Base-by-base conservation (phyloP, 1,284 basidiomycete species). In the Veloboletus limbatus region DNA sequence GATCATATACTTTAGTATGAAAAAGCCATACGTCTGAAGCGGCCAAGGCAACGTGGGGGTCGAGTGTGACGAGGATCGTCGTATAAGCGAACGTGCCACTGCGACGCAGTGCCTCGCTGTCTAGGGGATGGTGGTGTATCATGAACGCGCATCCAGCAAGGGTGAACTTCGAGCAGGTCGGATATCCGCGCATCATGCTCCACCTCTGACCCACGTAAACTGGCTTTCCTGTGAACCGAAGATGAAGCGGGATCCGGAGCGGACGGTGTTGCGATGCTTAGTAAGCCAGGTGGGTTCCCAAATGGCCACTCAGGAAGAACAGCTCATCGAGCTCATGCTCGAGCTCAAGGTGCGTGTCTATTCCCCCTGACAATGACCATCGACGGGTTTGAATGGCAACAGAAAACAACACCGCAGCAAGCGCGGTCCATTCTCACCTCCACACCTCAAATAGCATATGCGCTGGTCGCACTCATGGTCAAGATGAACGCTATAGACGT, bases 401-500 rank as follows among this genome's bases (percentile, higher is more conserved):
- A 88, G 83, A 85, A 82, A 78, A 84, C 85, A 1, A 83, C 82
- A 2, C 81, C 85, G 34, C 76, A 78, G 20, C 78, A 84, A 34
- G 85, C 85, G 4, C 73, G 76, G 25, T 70, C 73, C 22, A 84
- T 89, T 52, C 71, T 89, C 33, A 84, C 83, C 53, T 71, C 73
- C 10, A 83, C 86, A 52, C 86, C 87, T 0, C 78, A 79, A 45
- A 86, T 89, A 48, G 80, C 85, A 0, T 88, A 86, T 62, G 84
- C 83, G 1, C 69, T 89, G 1, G 82, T 88, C 49, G 74, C 76
- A 2, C 76, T 88, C 31, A 86, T 89, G 83, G 82, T 85, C 14
- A 79, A 78, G 49, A 78, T 89, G 67, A 81, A 82, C 47, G 82
- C 84, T 0, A 74, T 89, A 30, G 80, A 86, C 47, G 71, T 83